phyloP scores from a whole-genome alignment of 495 filamentous ascomycete genomes.

The Hyaloscypha bicolor region DNA sequence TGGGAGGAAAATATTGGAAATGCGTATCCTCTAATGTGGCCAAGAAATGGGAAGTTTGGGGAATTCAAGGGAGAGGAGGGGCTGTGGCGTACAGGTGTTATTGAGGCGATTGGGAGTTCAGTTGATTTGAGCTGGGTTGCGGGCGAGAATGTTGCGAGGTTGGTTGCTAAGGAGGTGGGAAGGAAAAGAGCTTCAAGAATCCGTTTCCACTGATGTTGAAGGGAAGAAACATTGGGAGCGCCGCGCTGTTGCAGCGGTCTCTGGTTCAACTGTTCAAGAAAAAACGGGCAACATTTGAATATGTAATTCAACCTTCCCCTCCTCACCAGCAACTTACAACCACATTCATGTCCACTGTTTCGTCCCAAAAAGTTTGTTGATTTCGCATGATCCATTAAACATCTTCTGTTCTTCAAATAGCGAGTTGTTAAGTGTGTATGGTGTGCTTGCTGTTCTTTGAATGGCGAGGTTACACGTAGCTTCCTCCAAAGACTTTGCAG shows the following conservation, averaged over 20 bases:
- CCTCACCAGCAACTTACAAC: no score
- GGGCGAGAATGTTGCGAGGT: slow-evolving; percentile 21
- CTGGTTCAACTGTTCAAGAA: no score
- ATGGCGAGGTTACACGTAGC: slow-evolving; percentile 44
- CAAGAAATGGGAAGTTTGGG: slow-evolving; percentile 5
- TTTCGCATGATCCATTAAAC: slow-evolving; percentile 12
- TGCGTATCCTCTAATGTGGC: slow-evolving; percentile 22
- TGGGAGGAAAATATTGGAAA: slow-evolving; percentile 12
- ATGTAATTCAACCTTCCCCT: no score
- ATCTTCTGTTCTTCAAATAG: slow-evolving; percentile 15
- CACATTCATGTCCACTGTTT: no score
- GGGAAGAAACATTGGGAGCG: neutral
- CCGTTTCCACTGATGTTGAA: neutral
- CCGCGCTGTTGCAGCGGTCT: no score
- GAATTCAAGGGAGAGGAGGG: slow-evolving; percentile 18
- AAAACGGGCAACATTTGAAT: no score
- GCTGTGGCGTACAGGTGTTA: slow-evolving; percentile 13
- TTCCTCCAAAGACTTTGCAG: slow-evolving; percentile 36
- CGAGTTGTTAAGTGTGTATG: slow-evolving; percentile 32
- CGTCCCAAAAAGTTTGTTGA: no score
- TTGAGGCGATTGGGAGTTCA: slow-evolving; percentile 12
- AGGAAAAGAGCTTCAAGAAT: neutral
- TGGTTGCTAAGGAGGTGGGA: slow-evolving; percentile 1
- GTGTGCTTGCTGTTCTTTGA: slow-evolving; percentile 40
- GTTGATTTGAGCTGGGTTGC: slow-evolving; percentile 23